Conservation (phyloP, 2,329 filamentous ascomycete genomes). For the Pseudocercospora macadamiae region DNA sequence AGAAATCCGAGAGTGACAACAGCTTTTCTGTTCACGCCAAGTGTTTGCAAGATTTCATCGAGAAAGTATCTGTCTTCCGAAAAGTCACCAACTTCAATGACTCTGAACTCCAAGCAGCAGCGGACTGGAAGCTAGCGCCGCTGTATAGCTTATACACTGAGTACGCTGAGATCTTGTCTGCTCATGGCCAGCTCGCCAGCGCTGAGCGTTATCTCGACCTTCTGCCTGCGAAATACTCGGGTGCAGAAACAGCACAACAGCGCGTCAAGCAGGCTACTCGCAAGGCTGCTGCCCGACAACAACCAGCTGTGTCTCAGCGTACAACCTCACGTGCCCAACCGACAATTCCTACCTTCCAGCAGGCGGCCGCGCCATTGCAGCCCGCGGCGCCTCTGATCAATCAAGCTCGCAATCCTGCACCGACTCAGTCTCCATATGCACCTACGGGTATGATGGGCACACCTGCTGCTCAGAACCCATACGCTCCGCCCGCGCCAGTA, state of each 20-base stretch:
- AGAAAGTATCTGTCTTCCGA: constrained; percentile 97
- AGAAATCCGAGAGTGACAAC: constrained; percentile 64
- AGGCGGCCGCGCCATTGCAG: constrained; percentile 44
- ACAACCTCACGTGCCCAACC: constrained; percentile 28
- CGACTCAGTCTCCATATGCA: constrained; percentile 42
- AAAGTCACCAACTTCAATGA: constrained; percentile 92
- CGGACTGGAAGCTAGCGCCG: constrained; percentile 84
- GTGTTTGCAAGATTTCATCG: constrained; percentile 88
- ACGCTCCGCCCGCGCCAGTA: constrained; percentile 48
- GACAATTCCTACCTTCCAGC: constrained; percentile 27
- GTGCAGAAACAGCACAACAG: constrained; percentile 82
- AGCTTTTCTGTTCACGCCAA: constrained; percentile 90
- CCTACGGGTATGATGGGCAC: constrained; percentile 33
- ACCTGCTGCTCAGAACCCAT: constrained; percentile 50
- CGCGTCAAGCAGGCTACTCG: constrained; percentile 84
- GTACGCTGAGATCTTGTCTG: constrained; percentile 92
- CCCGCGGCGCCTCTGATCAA: constrained; percentile 38
- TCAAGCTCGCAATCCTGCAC: constrained; percentile 35
- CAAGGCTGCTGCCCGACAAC: constrained; percentile 37
- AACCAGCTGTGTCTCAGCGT: constrained; percentile 38
- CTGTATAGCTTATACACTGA: constrained; percentile 96
- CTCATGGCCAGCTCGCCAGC: constrained; percentile 81
- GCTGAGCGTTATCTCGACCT: constrained; percentile 92
- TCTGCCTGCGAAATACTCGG: constrained; percentile 78
- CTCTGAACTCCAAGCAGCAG: constrained; percentile 67